Base-by-base conservation (phyloP, 805 yeast genomes). In the Maudiozyma saulgeensis region DNA sequence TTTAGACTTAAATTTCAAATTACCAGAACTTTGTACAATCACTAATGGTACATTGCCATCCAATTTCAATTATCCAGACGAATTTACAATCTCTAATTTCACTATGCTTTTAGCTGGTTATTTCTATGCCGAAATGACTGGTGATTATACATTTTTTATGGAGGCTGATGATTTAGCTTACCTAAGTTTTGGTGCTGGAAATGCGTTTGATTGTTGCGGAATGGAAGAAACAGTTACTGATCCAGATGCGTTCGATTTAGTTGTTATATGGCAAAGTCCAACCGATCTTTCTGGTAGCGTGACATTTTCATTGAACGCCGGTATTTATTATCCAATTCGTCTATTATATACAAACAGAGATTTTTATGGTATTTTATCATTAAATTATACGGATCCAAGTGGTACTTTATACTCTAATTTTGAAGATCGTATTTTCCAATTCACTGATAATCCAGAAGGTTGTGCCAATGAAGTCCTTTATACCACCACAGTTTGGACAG, bases 181-280 rank as follows among this genome's bases (percentile, higher is more conserved):
- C n/a, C 16, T 38, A 38, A 38, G 41, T 38, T 38, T 38, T 38
- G 41, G 41, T 38, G 41, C 41, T 38, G 41, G 41, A 15, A 38
- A 38, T 38, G 41, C 41, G 8, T 38, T 38, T 21, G 41, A 38
- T n/a, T 38, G 41, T 38, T 38, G 41, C 21, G 41, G 41, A 15
- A 52, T 32, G 31, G 51, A 46, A 34, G 46, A 41, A 21, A 31
- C 49, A 9, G 51, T 46, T 18, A 16, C 48, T 21, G 45, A 51
- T 18, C 50, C 50, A 18, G 47, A 52, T 28, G 43, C 48, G 15
- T 49, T 52, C 39, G 58, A 55, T 47, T 49, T 58, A 31, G 38
- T 44, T 34, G 60, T 53, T 37, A 46, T 55, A 46, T 32, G 56
- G 32, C 31, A 43, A 23, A 59, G 54, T 48, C 54, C 55, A 13